phyloP scores from a whole-genome alignment of 2,329 filamentous ascomycete species.

The Aspergillus tubingensis region DNA sequence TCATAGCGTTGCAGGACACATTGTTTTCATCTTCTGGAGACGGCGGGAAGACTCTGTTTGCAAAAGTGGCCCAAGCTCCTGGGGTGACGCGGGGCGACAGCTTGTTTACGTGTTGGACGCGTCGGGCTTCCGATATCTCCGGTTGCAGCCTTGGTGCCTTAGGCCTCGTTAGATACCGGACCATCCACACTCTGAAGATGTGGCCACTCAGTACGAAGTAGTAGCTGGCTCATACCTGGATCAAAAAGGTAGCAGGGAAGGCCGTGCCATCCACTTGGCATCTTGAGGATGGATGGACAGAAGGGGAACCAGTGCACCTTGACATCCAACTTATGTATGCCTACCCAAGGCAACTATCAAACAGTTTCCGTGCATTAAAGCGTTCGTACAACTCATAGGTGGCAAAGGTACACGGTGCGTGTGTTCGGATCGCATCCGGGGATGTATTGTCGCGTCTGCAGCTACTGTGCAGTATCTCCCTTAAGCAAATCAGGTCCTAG shows the following conservation, averaged over 20 bases:
- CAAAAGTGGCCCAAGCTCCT: slow-evolving; percentile 24
- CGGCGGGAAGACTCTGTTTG: not conserved
- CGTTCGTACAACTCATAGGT: not conserved
- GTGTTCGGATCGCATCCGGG: not conserved
- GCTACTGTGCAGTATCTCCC: not conserved
- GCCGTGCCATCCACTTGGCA: not conserved
- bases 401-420: not conserved
- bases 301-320: not conserved
- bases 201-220: not conserved
- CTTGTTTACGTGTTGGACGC: slow-evolving; percentile 28
- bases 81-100: slow-evolving; percentile 20
- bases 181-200: not conserved
- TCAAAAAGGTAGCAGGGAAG: not conserved
- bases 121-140: slow-evolving; percentile 25
- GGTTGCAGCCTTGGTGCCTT: slow-evolving; percentile 18
- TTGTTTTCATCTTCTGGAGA: not conserved
- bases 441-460: not conserved
- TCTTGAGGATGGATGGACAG: not conserved
- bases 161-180: not conserved
- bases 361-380: not conserved
- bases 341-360: slow-evolving; percentile 9
- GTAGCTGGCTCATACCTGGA: not conserved
- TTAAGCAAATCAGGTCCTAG: not conserved
- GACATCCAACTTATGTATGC: not conserved
- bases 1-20: too few relatives aligned